Conservation (phyloP, 148 eudicot genomes). For the Vaccinium macrocarpon region DNA sequence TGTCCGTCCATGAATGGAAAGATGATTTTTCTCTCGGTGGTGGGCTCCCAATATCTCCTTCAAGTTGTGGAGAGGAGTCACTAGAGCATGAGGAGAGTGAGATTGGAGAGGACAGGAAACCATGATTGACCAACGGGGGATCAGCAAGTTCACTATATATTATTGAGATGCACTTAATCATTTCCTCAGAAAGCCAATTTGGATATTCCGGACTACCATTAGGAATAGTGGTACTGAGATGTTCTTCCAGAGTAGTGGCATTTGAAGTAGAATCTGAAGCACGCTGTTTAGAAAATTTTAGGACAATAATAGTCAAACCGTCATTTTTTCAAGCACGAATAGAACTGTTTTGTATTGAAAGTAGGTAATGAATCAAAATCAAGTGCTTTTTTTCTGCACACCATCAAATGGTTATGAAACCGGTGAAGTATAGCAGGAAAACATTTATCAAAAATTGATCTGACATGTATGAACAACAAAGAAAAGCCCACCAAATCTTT, state of each 20-base stretch:
- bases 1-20: slow-evolving; percentile 34
- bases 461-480: neutral
- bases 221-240: slow-evolving; percentile 63
- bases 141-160: slow-evolving; percentile 58
- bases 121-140: slow-evolving; percentile 34
- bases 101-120: slow-evolving; percentile 40
- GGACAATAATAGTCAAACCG: neutral
- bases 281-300: slow-evolving; percentile 26
- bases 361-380: neutral
- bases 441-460: neutral
- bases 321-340: neutral
- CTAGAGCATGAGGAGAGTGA: slow-evolving; percentile 42
- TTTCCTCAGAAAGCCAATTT: slow-evolving; percentile 78
- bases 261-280: slow-evolving; percentile 32
- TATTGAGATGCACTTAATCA: slow-evolving; percentile 64
- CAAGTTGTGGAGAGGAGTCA: slow-evolving; percentile 38
- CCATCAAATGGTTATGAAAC: neutral
- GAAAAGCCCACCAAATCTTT: neutral
- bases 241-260: slow-evolving; percentile 39
- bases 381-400: neutral
- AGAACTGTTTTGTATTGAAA: neutral
- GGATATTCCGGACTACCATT: slow-evolving; percentile 45
- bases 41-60: slow-evolving; percentile 37
- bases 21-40: slow-evolving; percentile 34
- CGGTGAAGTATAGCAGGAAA: no score